Base-by-base conservation (phyloP, 805 yeast species). In the Suhomyces faveliae region DNA sequence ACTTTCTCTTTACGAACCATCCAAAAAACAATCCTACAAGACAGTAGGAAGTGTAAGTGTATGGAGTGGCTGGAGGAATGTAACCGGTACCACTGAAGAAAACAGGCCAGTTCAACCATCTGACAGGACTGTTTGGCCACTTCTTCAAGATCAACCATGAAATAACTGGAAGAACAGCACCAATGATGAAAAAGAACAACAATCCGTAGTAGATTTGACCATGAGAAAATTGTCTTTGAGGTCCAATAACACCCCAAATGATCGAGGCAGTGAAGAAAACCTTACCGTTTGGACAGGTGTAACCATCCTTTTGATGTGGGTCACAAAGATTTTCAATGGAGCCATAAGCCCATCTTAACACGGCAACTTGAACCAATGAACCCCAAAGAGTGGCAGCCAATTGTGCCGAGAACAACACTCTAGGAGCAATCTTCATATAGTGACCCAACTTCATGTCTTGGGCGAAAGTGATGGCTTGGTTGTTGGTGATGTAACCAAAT, bases 41-140 rank as follows among this genome's bases (percentile, higher is more conserved):
- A 51, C 82, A 77, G 68, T 77, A 84, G 6, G 80, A 64, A 25
- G 79, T 74, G 63, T 82, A 83, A 61, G 82, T 83, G 62, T 83
- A 84, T 23, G 87, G 82, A 4, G 89, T 83, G 33, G 87, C 85
- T 37, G 92, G 91, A 12, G 92, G 91, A 56, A 84, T 80, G 54
- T 74, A 72, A 40, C 83, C 84, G n/a, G 76, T 67, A 55, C 76
- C 77, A 12, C 71, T 61, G 61, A 72, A 72, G 64, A 72, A 72
- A 40, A 72, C 71, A 9, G 73, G 72, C 71, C 72, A 55, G 53
- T 55, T 53, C 47, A 54, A 37, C 56, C 56, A 52, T 48, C 56
- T 52, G 43, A 54, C 42, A 40, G 62, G 64, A 21, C 66, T 59
- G 56, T 62, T 67, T 51, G 75, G 77, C 73, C 73, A 70, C 55